These are phyloP conservation scores for Lichtheimia hyalospora DNA, from an alignment of 371 early-diverging fungal species.

Conservation along the genomic window DNA sequence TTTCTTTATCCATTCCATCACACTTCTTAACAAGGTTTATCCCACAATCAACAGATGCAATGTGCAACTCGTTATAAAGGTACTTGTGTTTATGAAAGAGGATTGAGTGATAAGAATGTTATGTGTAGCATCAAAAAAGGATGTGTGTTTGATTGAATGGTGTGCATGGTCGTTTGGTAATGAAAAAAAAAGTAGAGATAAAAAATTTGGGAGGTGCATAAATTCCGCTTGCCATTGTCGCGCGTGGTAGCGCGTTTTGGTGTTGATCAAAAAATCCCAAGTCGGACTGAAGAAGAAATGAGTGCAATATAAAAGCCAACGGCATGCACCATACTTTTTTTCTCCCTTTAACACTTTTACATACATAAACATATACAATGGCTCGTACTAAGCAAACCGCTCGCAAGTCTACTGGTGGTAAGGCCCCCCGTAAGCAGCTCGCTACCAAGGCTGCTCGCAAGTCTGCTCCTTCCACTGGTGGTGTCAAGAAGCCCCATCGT, in stretches of 20 bases:
- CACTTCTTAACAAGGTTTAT: too few species aligned
- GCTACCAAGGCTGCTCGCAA: slow-evolving; percentile 91
- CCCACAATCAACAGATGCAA: too few species aligned
- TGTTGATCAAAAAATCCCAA: background rate
- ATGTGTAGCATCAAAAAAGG: background rate
- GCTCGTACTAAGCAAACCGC: slow-evolving; percentile 99
- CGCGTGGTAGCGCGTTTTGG: background rate
- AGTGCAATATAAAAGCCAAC: slow-evolving; percentile 4
- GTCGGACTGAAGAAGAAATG: background rate
- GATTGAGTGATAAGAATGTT: background rate
- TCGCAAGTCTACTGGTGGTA: slow-evolving; percentile 99
- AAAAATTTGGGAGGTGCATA: too few species aligned
- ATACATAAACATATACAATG: slow-evolving; percentile 50
- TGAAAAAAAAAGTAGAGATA: too few species aligned
- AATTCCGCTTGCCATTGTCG: too few species aligned
- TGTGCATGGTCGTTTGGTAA: too few species aligned
- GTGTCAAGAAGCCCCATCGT: slow-evolving; percentile 85
- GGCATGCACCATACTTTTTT: background rate
- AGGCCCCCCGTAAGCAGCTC: slow-evolving; percentile 97
- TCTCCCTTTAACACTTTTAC: background rate
- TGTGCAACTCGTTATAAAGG: too few species aligned
- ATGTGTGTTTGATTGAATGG: background rate
- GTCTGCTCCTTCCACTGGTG: slow-evolving; percentile 55
- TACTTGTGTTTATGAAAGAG: too few species aligned
- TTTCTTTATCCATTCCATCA: too few species aligned